These are phyloP conservation scores for Stephania japonica DNA, from an alignment of 164 flowering plant genomes.

Conservation along the genomic window DNA sequence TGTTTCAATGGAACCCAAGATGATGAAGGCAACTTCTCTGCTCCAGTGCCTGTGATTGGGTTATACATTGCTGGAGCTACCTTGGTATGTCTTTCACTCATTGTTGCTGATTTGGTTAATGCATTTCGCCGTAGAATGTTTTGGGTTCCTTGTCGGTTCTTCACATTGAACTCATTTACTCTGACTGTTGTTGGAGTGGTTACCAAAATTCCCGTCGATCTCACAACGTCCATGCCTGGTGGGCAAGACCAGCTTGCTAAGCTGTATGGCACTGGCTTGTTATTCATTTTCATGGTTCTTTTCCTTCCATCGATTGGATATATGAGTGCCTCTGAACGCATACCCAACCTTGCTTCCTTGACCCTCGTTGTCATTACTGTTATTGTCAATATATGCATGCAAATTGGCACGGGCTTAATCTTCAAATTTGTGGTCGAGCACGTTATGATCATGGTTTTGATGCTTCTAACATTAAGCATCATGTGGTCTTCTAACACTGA, in stretches of 20 bases:
- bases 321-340: background rate
- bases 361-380: background rate
- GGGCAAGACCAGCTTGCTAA: background rate
- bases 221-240: background rate
- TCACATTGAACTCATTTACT: slow-evolving; percentile 2
- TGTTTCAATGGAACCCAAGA: too few species aligned
- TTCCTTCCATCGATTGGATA: background rate
- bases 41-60: too few species aligned
- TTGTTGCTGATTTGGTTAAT: background rate
- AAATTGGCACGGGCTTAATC: background rate
- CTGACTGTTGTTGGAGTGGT: background rate
- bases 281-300: slow-evolving; percentile 1
- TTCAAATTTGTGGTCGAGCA: background rate
- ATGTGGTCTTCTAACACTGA: background rate
- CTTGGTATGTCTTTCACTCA: background rate
- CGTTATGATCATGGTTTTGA: background rate
- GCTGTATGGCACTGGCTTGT: background rate
- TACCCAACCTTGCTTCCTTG: background rate
- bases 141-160: slow-evolving; percentile 6
- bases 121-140: background rate
- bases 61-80: background rate
- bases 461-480: background rate
- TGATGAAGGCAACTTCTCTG: too few species aligned
- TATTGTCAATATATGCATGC: background rate
- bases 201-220: background rate